phyloP scores from a whole-genome alignment of 768 basidiomycete species.

The Cystobasidium ongulense region DNA sequence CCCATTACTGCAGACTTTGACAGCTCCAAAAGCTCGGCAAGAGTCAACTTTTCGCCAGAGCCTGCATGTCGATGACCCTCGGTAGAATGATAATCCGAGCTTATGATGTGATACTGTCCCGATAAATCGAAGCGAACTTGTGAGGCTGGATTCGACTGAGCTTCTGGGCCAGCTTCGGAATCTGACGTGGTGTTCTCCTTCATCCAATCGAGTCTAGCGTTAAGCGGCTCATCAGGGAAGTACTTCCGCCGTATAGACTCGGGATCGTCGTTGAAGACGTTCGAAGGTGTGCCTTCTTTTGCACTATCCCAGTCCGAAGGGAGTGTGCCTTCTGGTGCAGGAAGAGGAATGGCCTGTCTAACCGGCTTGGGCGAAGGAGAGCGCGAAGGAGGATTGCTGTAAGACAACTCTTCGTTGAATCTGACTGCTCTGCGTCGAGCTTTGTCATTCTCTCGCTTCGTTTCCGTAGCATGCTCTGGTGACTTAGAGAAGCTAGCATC shows the following conservation, averaged over 20 bases:
- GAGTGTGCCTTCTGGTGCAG: background rate
- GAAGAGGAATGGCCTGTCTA: background rate
- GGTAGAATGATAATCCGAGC: background rate
- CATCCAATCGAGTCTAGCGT: constrained; percentile 10
- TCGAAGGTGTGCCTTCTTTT: background rate
- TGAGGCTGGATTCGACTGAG: background rate
- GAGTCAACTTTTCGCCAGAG: background rate
- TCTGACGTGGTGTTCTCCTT: background rate
- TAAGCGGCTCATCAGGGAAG: constrained; percentile 26
- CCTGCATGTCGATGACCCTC: constrained; percentile 17
- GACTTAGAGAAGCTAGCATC: background rate
- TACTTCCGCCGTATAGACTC: constrained; percentile 3
- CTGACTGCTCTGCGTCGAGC: background rate
- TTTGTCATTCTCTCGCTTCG: background rate
- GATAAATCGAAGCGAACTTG: constrained; percentile 10
- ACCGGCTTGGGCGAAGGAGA: constrained; percentile 12
- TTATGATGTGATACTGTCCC: background rate
- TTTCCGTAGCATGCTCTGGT: background rate
- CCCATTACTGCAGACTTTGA: constrained; percentile 14
- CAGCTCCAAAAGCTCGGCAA: constrained; percentile 5
- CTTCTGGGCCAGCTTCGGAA: background rate
- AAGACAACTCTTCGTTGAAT: constrained; percentile 17
- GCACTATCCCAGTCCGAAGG: background rate
- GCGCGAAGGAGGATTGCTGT: constrained; percentile 27
- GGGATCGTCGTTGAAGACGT: constrained; percentile 1